Percentiles rank a stretch among this genome's conserved stretches.
phyloP scores from a whole-genome alignment of 148 eudicot genomes.

The Chenopodium album region DNA sequence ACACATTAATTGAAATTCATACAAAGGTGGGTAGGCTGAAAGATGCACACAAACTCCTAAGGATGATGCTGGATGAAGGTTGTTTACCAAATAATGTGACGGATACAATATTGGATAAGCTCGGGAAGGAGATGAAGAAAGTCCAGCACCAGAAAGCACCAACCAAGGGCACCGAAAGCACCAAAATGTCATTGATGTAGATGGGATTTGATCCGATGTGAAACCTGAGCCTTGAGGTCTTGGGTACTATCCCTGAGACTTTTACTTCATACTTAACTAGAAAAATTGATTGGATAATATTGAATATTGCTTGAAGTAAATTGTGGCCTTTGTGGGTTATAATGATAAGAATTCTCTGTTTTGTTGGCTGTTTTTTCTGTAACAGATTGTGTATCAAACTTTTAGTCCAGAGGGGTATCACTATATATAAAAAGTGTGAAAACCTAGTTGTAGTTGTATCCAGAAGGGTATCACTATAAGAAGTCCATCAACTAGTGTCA shows the following conservation, averaged over 20 bases:
- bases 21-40: constrained; percentile 58
- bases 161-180: not conserved
- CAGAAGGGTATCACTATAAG: not conserved
- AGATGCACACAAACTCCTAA: constrained; percentile 66
- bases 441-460: not conserved
- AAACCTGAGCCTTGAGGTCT: not conserved
- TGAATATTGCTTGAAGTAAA: not conserved
- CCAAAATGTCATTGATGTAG: too few relatives aligned
- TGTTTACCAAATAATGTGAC: constrained; percentile 81
- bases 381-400: not conserved
- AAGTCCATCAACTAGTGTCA: not conserved
- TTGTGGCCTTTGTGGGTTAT: not conserved
- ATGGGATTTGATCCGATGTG: not conserved
- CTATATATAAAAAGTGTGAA: not conserved
- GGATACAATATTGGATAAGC: constrained; percentile 67
- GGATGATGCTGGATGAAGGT: constrained; percentile 89
- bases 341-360: not conserved
- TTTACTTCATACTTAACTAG: too few relatives aligned
- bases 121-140: constrained; percentile 59
- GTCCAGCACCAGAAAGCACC: not conserved
- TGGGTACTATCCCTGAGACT: not conserved
- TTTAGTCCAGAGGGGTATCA: not conserved
- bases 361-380: not conserved
- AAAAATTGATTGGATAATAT: not conserved
- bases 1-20: constrained; percentile 75